Evolutionary conservation across 129 eudicot genomes (phyloP).

Genomic region (Tagetes patula): DNA sequence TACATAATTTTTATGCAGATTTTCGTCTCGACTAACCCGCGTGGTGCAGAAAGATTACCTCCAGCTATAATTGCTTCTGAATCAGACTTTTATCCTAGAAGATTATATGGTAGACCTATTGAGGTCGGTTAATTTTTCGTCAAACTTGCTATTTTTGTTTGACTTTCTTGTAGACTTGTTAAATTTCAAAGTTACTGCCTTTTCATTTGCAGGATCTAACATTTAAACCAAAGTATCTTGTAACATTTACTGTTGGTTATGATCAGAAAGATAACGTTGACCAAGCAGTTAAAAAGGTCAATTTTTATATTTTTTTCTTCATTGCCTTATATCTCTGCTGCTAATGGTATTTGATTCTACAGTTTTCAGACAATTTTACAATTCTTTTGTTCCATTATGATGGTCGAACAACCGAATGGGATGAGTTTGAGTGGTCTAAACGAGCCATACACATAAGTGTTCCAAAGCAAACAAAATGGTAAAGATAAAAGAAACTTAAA

Average conservation of each 20-base stretch:
- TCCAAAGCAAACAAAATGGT: slow-evolving; percentile 90
- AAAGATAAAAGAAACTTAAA: slow-evolving; percentile 4
- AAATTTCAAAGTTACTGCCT: slow-evolving; percentile 11
- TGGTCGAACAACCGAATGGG: slow-evolving; percentile 81
- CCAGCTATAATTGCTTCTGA: slow-evolving; percentile 74
- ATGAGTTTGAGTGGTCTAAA: slow-evolving; percentile 90
- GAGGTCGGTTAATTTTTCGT: slow-evolving; percentile 48
- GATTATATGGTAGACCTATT: slow-evolving; percentile 71
- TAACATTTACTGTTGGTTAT: slow-evolving; percentile 86
- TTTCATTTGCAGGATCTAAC: slow-evolving; percentile 63
- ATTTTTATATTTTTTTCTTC: neutral
- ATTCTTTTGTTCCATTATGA: slow-evolving; percentile 88
- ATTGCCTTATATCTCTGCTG: neutral
- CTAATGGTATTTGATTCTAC: slow-evolving; percentile 27
- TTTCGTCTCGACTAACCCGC: slow-evolving; percentile 73
- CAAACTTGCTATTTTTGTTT: slow-evolving; percentile 4
- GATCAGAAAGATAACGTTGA: slow-evolving; percentile 72
- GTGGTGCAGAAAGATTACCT: slow-evolving; percentile 82
- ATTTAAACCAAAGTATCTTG: slow-evolving; percentile 70
- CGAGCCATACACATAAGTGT: slow-evolving; percentile 81
- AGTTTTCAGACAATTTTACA: slow-evolving; percentile 87
- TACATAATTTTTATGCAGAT: slow-evolving; percentile 44
- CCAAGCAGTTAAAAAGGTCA: slow-evolving; percentile 79
- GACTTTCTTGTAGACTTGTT: slow-evolving; percentile 21
- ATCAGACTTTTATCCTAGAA: slow-evolving; percentile 68